Percentiles rank a stretch among this genome's conserved stretches.
Evolutionary conservation across 345 rosid genomes (phyloP).

Genomic region (Citrus unshiu): DNA sequence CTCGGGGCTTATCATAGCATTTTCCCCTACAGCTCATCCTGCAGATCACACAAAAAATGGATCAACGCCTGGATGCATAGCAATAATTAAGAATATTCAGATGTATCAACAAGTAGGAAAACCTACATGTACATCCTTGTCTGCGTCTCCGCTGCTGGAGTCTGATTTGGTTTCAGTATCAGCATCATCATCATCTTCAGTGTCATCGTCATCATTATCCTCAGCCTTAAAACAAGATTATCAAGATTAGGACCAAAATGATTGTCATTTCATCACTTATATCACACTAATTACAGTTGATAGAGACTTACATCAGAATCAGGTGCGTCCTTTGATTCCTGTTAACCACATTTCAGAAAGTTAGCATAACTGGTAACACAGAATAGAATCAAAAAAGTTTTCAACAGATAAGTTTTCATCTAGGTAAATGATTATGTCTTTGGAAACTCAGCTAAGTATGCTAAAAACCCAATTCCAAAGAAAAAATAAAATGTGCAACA

Average conservation of each 20-base stretch:
- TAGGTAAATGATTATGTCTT: background rate
- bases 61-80: background rate
- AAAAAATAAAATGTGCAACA: background rate
- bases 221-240: constrained; percentile 46
- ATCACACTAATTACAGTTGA: background rate
- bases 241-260: constrained; percentile 2
- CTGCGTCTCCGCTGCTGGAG: constrained; percentile 29
- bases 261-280: background rate
- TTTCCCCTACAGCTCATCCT: constrained; percentile 80
- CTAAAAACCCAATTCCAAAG: background rate
- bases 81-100: background rate
- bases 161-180: constrained; percentile 47
- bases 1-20: background rate
- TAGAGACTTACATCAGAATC: constrained; percentile 71
- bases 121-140: constrained; percentile 39
- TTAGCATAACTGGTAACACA: background rate
- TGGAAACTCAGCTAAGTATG: background rate
- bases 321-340: constrained; percentile 70
- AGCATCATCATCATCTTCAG: constrained; percentile 39
- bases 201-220: constrained; percentile 52
- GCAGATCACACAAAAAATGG: constrained; percentile 3
- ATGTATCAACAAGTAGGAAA: background rate
- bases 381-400: background rate
- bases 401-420: background rate
- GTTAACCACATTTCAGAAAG: constrained; percentile 3